Evolutionary conservation across 176 grass and related monocot genomes (phyloP), one percentile per base, ranked within the genome.

Genomic region (Tuctoria greenei): DNA sequence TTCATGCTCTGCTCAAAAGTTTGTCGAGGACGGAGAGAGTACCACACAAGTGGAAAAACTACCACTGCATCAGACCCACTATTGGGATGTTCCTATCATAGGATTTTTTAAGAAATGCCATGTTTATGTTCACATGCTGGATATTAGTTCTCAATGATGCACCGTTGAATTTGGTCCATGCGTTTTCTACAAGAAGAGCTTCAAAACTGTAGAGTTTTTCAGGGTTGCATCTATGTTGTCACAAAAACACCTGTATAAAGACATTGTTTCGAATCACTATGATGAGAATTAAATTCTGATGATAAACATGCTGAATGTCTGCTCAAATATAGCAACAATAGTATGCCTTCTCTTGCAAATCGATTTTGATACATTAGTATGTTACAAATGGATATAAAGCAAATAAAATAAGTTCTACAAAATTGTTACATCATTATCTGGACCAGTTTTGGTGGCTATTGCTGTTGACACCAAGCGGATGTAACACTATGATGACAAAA

Each of bases 361-460:
- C 1, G 10, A 15, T 18, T 38, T 35, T 8, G 36, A 69, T 83
- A 79, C 35, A 83, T 69, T 38, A 47, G 44, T 40, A 69, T 83
- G 75, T 62, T 83, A 79, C 61, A 79, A 5, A 44, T 62, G 62
- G 43, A 75, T 45, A 65, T 20, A 1, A 20, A 67, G 68, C 24
- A 75, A 68, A 67, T 23, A 21, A 79, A 5, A 42, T 0, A 66
- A 58, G 23, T 24, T 58, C 67, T 77, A 72, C 66, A 83, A 79
- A 83, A 79, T 28, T 75, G 75, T 64, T 44, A 73, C 76, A 72
- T 46, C 69, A 54, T 44, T 49, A 51, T 25, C 26, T 44, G 18
- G 25, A 61, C 36, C 37, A 26, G 9, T 50, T 54, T 21, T 42
- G 31, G 31, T 31, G 31, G 31, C 31, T 31, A 31, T 31, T 3